Conservation (phyloP, 345 rosid genomes). For the Mangifera indica region DNA sequence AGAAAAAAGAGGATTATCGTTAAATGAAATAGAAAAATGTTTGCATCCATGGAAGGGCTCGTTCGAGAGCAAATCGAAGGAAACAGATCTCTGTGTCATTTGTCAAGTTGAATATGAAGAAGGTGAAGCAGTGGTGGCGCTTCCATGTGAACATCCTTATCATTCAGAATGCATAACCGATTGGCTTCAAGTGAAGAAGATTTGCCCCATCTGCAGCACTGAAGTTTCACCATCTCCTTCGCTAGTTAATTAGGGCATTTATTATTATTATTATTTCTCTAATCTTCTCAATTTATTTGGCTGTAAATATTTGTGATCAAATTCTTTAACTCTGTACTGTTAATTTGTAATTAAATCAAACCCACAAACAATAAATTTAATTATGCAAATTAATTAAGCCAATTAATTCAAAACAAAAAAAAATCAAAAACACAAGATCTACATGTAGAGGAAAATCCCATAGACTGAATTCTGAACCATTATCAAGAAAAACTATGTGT, state of each 20-base stretch:
- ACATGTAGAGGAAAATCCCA: no score
- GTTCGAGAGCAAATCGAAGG: conserved; percentile 24
- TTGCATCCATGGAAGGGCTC: conserved; percentile 24
- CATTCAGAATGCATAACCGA: conserved; percentile 60
- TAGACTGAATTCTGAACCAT: no score
- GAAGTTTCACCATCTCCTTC: conserved; percentile 37
- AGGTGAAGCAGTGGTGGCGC: conserved; percentile 50
- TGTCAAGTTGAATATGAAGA: conserved; percentile 75
- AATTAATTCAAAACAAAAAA: no score
- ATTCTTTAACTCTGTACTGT: not conserved
- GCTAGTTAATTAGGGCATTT: not conserved
- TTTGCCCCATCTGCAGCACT: conserved; percentile 68
- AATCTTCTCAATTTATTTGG: not conserved
- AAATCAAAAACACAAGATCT: no score
- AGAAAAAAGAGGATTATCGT: conserved; percentile 54
- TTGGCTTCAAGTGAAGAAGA: conserved; percentile 71
- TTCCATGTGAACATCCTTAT: conserved; percentile 60
- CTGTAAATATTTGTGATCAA: not conserved
- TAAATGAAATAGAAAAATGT: conserved; percentile 40
- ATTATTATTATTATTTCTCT: no score
- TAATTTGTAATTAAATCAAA: not conserved
- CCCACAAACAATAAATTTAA: no score
- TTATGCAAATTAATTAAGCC: no score
- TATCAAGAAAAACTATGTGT: no score
- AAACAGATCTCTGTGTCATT: conserved; percentile 64